Evolutionary conservation across 2,329 filamentous ascomycete genomes (phyloP).

Genomic region (Penicillium italicum): DNA sequence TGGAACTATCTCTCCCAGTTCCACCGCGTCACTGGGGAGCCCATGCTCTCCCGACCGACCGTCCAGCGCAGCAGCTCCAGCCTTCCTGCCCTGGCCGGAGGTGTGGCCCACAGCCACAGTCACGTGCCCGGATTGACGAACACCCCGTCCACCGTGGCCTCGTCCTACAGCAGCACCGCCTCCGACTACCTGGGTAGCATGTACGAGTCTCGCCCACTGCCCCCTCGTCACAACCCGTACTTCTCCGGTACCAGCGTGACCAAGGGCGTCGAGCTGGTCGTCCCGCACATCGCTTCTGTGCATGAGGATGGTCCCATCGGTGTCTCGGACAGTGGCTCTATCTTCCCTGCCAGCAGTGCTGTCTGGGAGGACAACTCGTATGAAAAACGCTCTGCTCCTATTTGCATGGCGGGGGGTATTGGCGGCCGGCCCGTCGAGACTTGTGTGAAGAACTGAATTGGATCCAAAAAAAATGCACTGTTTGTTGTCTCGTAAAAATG

Average conservation of each 20-base stretch:
- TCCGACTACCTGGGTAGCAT: slow-evolving; percentile 34
- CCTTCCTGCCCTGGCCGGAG: slow-evolving; percentile 30
- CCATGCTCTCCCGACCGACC: slow-evolving; percentile 17
- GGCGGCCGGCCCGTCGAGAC: slow-evolving; percentile 1
- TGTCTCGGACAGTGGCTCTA: slow-evolving; percentile 24
- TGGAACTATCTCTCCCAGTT: slow-evolving; percentile 46
- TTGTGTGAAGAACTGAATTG: slow-evolving; percentile 3
- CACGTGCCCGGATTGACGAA: slow-evolving; percentile 34
- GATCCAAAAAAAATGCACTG: neutral
- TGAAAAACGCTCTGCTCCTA: slow-evolving; percentile 15
- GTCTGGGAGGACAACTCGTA: slow-evolving; percentile 24
- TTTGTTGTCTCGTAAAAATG: neutral
- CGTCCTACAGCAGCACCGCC: slow-evolving; percentile 38
- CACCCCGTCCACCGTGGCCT: slow-evolving; percentile 39
- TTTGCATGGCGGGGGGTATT: slow-evolving; percentile 7
- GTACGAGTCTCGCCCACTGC: slow-evolving; percentile 33
- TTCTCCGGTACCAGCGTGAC: slow-evolving; percentile 31
- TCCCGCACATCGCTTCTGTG: slow-evolving; percentile 34
- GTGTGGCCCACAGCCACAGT: slow-evolving; percentile 9
- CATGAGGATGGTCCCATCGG: slow-evolving; percentile 17
- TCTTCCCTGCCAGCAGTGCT: slow-evolving; percentile 30
- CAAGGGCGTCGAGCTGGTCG: slow-evolving; percentile 41
- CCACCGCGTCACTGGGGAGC: slow-evolving; percentile 29
- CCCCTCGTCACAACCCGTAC: slow-evolving; percentile 41
- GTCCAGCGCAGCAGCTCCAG: slow-evolving; percentile 32